Evolutionary conservation across 2,329 filamentous ascomycete species (phyloP).

Genomic region (Epicoccum sorghinum): DNA sequence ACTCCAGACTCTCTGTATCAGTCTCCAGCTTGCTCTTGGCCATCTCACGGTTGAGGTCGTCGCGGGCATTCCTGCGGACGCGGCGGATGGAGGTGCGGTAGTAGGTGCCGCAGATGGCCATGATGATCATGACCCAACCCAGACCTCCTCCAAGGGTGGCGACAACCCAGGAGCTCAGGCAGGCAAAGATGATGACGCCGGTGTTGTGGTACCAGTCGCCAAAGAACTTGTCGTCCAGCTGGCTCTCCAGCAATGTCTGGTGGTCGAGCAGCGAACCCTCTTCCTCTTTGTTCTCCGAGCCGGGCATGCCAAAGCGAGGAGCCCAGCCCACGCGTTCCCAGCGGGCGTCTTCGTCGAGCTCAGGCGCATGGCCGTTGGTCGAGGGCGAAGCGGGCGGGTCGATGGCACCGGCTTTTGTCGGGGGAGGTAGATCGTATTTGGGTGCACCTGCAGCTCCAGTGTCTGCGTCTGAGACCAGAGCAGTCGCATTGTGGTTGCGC

Average conservation of each 20-base stretch:
- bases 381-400: conserved; percentile 56
- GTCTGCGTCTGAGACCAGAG: conserved; percentile 76
- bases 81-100: conserved; percentile 94
- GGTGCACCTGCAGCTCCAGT: conserved; percentile 44
- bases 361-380: conserved; percentile 59
- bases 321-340: conserved; percentile 78
- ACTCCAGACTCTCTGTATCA: conserved; percentile 91
- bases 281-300: conserved; percentile 58
- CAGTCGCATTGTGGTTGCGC: conserved; percentile 67
- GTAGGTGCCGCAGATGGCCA: conserved; percentile 91
- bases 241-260: conserved; percentile 82
- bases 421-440: conserved; percentile 77
- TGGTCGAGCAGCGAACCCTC: conserved; percentile 80
- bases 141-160: conserved; percentile 89
- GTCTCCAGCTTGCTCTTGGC: conserved; percentile 85
- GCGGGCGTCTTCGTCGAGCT: conserved; percentile 62
- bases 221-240: conserved; percentile 86
- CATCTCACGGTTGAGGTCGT: conserved; percentile 90
- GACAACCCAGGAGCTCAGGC: conserved; percentile 86
- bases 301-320: conserved; percentile 72
- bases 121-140: conserved; percentile 90
- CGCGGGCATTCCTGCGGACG: conserved; percentile 92
- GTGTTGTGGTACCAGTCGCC: conserved; percentile 99
- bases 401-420: conserved; percentile 72
- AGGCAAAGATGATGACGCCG: conserved; percentile 91